Base-by-base conservation (phyloP, 2,329 filamentous ascomycete genomes). In the Gyromitra esculenta region DNA sequence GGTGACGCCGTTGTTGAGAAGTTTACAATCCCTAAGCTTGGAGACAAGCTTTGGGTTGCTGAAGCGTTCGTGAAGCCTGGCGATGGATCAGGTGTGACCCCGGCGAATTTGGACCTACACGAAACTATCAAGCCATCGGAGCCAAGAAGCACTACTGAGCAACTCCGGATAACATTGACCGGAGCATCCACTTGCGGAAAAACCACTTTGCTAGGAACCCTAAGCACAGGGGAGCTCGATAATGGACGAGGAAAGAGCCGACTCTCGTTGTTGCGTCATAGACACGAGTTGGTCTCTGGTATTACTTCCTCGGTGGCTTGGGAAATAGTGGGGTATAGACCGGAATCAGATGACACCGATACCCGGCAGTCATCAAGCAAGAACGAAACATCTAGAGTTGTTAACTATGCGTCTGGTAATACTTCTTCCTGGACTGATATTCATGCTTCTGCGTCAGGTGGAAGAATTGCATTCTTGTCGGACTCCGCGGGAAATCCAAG, bases 391-490 rank as follows among this genome's bases (percentile, higher is more conserved):
- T 41, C 76, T 21, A 66, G 74, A 25, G 85, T 96, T 50, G 86
- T 97, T 81, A 98, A 97, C 82, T 98, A 96, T 82, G 91, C 92
- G 1, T 91, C 91, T 76, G 91, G 90, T 13, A 93, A 97, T 82
- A 91, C 97, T 60, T 92, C 93, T 75, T 94, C 94, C 0, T 99
- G 96, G 96, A 90, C 92, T 68, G 95, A 97, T 82, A 96, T 98
- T 67, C 96, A 99, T 82, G 91, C 92, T 48, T 89, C 93, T 0
- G 89, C 79, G n/a, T 78, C 78, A 15, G 70, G 64, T 15, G 79
- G 79, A 9, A 90, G 94, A 21, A 84, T 99, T 2, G 93, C 96
- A 4, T 94, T 97, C 80, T 86, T 98, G 5, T 93, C 94, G 0
- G 96, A 99, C 83, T 96, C 95, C 59, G 95, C 95, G 15, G 96